These are phyloP conservation scores for Globisporangium alternatum DNA, from an alignment of 352 stramenopile genomes.

Conservation along the genomic window DNA sequence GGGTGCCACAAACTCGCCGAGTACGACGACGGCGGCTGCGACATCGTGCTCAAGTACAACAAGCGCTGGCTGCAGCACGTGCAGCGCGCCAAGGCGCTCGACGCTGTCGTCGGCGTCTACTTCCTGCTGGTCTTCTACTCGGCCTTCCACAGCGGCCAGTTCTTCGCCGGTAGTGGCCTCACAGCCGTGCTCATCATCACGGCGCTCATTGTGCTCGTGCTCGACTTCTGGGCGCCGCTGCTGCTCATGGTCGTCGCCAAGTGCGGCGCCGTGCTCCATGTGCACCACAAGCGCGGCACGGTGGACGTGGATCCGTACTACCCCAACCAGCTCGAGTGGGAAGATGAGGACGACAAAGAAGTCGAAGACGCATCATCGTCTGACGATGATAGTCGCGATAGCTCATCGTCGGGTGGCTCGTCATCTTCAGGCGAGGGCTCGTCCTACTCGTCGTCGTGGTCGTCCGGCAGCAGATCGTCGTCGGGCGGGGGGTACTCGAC, in stretches of 20 bases:
- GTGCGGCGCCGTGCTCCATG: conserved; percentile 46
- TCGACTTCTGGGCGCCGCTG: conserved; percentile 67
- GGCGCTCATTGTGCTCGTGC: conserved; percentile 41
- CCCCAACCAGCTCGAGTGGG: conserved; percentile 66
- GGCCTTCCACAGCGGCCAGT: conserved; percentile 53
- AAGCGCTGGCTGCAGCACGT: conserved; percentile 54
- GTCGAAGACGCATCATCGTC: conserved; percentile 10
- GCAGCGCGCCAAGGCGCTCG: conserved; percentile 56
- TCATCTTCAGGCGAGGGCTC: conserved; percentile 15
- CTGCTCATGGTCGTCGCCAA: conserved; percentile 66
- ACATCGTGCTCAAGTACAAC: conserved; percentile 73
- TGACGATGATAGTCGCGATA: not conserved
- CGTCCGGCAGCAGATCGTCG: conserved; percentile 9
- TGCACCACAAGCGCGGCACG: conserved; percentile 53
- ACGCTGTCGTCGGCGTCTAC: conserved; percentile 54
- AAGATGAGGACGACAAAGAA: conserved; percentile 29
- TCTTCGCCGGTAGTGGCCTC: conserved; percentile 41
- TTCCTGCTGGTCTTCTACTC: conserved; percentile 70
- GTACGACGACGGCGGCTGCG: conserved; percentile 28
- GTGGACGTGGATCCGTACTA: conserved; percentile 61
- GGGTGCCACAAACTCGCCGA: conserved; percentile 30
- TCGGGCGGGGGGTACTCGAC: conserved; percentile 13
- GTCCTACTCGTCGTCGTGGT: conserved; percentile 13
- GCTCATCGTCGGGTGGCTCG: conserved; percentile 9
- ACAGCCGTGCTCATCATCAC: conserved; percentile 40